Conservation (phyloP, 805 yeast genomes). For the Saccharomycopsis malanga region DNA sequence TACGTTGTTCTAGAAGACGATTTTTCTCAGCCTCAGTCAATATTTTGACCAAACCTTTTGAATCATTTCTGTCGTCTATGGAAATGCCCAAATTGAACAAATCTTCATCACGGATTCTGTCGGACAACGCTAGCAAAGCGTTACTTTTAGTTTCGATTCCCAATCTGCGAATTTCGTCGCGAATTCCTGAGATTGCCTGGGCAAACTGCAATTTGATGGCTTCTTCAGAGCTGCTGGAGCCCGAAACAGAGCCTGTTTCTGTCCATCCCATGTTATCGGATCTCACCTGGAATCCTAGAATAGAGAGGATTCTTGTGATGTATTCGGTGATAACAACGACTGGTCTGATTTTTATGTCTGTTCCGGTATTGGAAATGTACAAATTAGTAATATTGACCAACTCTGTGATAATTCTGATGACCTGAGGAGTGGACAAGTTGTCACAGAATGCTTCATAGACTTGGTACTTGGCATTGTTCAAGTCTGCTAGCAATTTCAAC, state of each 20-base stretch:
- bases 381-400: constrained; percentile 65
- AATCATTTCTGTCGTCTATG: constrained; percentile 79
- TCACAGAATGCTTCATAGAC: constrained; percentile 83
- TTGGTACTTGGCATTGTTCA: constrained; percentile 44
- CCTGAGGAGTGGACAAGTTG: constrained; percentile 75
- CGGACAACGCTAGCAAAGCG: constrained; percentile 62
- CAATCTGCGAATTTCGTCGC: constrained; percentile 70
- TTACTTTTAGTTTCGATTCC: constrained; percentile 57
- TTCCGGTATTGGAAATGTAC: constrained; percentile 53
- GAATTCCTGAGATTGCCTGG: constrained; percentile 65
- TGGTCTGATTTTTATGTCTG: constrained; percentile 56
- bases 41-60: constrained; percentile 72
- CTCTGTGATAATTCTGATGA: constrained; percentile 56
- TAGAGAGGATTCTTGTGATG: constrained; percentile 59
- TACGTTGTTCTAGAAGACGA: constrained; percentile 45
- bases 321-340: constrained; percentile 57
- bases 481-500: constrained; percentile 44
- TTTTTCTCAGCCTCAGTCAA: constrained; percentile 60
- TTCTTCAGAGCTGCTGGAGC: constrained; percentile 36
- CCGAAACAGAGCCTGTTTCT: constrained; percentile 27
- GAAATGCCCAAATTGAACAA: constrained; percentile 72
- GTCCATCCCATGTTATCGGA: constrained; percentile 78
- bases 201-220: constrained; percentile 75
- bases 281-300: constrained; percentile 73
- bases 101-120: constrained; percentile 63